A percentile compares a stretch with the other conserved stretches of the same genome.
Conservation (phyloP, 2,329 filamentous ascomycete species). For the Monosporascus sp. region DNA sequence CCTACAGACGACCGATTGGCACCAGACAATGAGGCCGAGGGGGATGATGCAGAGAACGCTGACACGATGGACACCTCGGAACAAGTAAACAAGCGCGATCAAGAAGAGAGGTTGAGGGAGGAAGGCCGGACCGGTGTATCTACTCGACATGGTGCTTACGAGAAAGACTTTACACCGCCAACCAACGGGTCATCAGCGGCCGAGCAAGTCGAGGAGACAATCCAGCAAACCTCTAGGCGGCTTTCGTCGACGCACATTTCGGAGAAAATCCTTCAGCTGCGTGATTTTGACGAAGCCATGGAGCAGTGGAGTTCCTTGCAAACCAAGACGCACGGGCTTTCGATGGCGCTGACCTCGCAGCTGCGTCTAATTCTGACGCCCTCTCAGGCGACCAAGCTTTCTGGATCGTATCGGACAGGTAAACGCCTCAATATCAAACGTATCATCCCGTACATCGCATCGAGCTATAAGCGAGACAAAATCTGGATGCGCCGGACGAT, state of each 20-base stretch:
- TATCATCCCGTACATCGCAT: slow-evolving; percentile 98
- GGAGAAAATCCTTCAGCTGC: slow-evolving; percentile 34
- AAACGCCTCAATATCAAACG: slow-evolving; percentile 99
- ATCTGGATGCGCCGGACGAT: slow-evolving; percentile 97
- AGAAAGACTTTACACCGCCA: slow-evolving; percentile 41
- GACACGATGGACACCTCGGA: slow-evolving; percentile 41
- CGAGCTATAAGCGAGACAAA: slow-evolving; percentile 97
- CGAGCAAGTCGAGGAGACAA: slow-evolving; percentile 41
- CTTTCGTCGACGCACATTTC: slow-evolving; percentile 70
- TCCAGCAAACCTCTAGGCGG: slow-evolving; percentile 53
- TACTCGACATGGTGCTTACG: slow-evolving; percentile 52
- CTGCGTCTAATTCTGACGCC: slow-evolving; percentile 92
- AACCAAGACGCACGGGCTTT: slow-evolving; percentile 75
- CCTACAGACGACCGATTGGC: slow-evolving; percentile 41
- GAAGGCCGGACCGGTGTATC: slow-evolving; percentile 56
- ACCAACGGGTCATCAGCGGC: slow-evolving; percentile 27
- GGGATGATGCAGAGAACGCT: slow-evolving; percentile 41
- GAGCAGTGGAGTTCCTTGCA: slow-evolving; percentile 84
- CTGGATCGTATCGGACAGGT: slow-evolving; percentile 92
- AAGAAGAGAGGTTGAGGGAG: slow-evolving; percentile 41
- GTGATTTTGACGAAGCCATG: slow-evolving; percentile 53
- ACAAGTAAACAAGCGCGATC: slow-evolving; percentile 32
- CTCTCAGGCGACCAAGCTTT: slow-evolving; percentile 91
- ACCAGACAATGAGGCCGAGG: slow-evolving; percentile 43
- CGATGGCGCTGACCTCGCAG: slow-evolving; percentile 85